A percentile compares a stretch with the other conserved stretches of the same genome.
phyloP scores from a whole-genome alignment of 306 rosid species.

The Malus domestica region DNA sequence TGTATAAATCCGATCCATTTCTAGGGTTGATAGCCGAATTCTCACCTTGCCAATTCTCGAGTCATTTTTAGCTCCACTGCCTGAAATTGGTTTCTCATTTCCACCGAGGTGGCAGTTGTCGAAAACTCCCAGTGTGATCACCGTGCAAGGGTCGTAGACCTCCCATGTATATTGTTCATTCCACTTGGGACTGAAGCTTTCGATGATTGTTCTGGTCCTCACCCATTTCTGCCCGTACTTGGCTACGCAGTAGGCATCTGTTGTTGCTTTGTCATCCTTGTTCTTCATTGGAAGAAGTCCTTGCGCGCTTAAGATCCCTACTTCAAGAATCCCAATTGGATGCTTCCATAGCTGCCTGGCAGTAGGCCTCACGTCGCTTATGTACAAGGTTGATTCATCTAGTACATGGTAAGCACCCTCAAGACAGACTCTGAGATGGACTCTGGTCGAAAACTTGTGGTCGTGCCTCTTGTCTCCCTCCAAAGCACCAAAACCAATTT shows the following conservation, averaged over 20 bases:
- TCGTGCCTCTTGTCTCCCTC: slow-evolving; percentile 69
- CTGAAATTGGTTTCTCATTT: slow-evolving; percentile 25
- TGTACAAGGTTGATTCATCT: slow-evolving; percentile 73
- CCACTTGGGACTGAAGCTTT: slow-evolving; percentile 55
- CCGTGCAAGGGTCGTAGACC: slow-evolving; percentile 64
- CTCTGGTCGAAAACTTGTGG: slow-evolving; percentile 48
- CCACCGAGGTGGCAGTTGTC: slow-evolving; percentile 71
- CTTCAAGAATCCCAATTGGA: slow-evolving; percentile 78
- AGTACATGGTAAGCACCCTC: slow-evolving; percentile 86
- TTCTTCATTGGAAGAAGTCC: slow-evolving; percentile 68
- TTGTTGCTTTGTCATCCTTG: slow-evolving; percentile 42
- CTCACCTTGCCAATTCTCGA: slow-evolving; percentile 68
- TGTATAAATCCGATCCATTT: slow-evolving; percentile 76
- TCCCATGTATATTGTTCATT: slow-evolving; percentile 70
- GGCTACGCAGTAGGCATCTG: slow-evolving; percentile 76
- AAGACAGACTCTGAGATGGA: slow-evolving; percentile 61
- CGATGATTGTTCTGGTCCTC: slow-evolving; percentile 62
- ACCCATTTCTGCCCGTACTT: slow-evolving; percentile 86
- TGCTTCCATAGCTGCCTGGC: slow-evolving; percentile 80
- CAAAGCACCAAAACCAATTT: slow-evolving; percentile 59
- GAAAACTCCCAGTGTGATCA: slow-evolving; percentile 63
- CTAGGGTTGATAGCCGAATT: slow-evolving; percentile 72
- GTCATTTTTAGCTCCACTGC: slow-evolving; percentile 37
- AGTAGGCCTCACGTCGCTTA: slow-evolving; percentile 75
- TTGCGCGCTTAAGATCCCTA: slow-evolving; percentile 79